These are phyloP conservation scores for Curvularia verruculosa DNA, from an alignment of 2,329 filamentous ascomycete species.

Conservation along the genomic window DNA sequence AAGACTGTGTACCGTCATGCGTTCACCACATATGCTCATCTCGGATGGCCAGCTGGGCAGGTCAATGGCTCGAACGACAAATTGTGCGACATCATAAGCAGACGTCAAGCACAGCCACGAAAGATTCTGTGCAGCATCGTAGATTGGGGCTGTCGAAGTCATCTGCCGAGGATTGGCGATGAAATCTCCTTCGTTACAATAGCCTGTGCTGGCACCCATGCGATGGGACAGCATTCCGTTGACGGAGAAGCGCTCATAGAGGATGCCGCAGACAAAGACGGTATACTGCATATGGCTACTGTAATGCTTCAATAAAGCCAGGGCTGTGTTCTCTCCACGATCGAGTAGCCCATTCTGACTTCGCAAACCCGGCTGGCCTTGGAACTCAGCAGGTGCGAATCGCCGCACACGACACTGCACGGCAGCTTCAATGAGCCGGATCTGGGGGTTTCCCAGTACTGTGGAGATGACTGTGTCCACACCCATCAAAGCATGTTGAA, in stretches of 20 bases:
- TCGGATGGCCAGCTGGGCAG: constrained; percentile 70
- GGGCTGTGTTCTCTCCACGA: constrained; percentile 63
- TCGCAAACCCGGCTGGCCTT: constrained; percentile 65
- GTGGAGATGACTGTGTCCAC: constrained; percentile 79
- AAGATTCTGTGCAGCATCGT: constrained; percentile 55
- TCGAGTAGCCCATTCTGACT: constrained; percentile 65
- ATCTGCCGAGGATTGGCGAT: constrained; percentile 66
- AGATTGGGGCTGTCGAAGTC: constrained; percentile 65
- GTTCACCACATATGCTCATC: constrained; percentile 71
- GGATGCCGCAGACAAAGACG: constrained; percentile 73
- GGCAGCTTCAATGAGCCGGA: constrained; percentile 75
- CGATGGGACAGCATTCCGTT: constrained; percentile 66
- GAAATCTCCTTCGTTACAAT: constrained; percentile 66
- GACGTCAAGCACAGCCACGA: constrained; percentile 68
- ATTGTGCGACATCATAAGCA: constrained; percentile 71
- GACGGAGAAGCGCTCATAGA: constrained; percentile 76
- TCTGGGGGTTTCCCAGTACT: constrained; percentile 68
- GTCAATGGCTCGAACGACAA: constrained; percentile 72
- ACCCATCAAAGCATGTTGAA: constrained; percentile 71
- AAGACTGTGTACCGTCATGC: constrained; percentile 66
- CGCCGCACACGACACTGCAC: constrained; percentile 67
- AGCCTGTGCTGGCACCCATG: constrained; percentile 64
- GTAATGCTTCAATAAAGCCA: constrained; percentile 63
- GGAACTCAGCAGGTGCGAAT: constrained; percentile 79
- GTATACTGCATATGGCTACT: constrained; percentile 68